These are phyloP conservation scores for Camelina neglecta DNA, from an alignment of 345 rosid genomes.

Conservation along the genomic window DNA sequence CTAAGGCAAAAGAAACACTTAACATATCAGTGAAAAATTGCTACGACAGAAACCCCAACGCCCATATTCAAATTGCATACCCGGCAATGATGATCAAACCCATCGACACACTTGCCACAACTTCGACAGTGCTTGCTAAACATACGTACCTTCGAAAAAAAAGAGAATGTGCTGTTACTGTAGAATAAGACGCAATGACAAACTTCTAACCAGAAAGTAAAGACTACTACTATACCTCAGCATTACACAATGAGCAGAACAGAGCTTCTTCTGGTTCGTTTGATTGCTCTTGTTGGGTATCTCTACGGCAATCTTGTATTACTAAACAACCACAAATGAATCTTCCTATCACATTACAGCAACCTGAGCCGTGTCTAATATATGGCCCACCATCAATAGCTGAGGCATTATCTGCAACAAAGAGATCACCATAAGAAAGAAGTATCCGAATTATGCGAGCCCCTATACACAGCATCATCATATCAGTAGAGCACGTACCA, in stretches of 20 bases:
- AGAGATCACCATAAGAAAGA: not conserved
- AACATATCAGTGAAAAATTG: slow-evolving; percentile 16
- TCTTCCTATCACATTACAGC: slow-evolving; percentile 54
- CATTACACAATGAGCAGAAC: slow-evolving; percentile 93
- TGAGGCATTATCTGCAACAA: slow-evolving; percentile 54
- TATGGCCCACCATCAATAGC: slow-evolving; percentile 55
- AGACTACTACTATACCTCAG: slow-evolving; percentile 57
- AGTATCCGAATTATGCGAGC: not conserved
- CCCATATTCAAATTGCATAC: slow-evolving; percentile 50
- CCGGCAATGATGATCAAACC: slow-evolving; percentile 98
- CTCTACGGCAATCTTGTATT: slow-evolving; percentile 73
- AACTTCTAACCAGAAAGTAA: slow-evolving; percentile 5
- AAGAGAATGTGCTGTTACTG: not conserved
- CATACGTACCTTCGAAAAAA: slow-evolving; percentile 65
- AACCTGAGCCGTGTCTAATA: slow-evolving; percentile 52
- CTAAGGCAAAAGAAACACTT: slow-evolving; percentile 51
- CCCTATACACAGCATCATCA: slow-evolving; percentile 11
- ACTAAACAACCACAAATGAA: slow-evolving; percentile 70
- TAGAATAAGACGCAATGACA: slow-evolving; percentile 12
- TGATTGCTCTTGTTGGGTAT: slow-evolving; percentile 54
- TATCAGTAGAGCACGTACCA: slow-evolving; percentile 10
- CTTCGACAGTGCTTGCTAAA: slow-evolving; percentile 98
- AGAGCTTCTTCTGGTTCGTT: slow-evolving; percentile 65
- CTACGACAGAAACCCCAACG: not conserved
- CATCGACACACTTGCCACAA: slow-evolving; percentile 94